Base-by-base conservation (phyloP, 2,329 filamentous ascomycete species). In the Ilyonectria robusta region DNA sequence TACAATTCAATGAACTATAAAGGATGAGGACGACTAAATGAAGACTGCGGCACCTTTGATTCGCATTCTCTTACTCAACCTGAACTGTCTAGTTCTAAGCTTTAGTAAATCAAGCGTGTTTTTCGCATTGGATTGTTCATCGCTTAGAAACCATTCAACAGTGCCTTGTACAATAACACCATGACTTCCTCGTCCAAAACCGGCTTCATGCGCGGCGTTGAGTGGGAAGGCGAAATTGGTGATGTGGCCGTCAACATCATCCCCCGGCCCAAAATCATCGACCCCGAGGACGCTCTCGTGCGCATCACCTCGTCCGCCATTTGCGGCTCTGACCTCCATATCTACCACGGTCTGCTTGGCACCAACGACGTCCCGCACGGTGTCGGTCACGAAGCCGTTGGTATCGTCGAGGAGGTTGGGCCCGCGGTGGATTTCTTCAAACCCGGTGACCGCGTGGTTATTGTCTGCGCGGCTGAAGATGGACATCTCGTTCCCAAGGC, bases 271-370 rank as follows among this genome's bases (percentile, higher is more conserved):
- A 47, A 37, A 13, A 48, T 59, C 19, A 40, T 6, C 2, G 31
- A 17, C 15, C 56, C 56, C 19, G 56, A 59, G 9, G 56, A 59
- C 23, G 56, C 56, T 1, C 31, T 50, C 19, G 44, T 59, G n/a
- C 29, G 56, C 13, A 59, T 59, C 42, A 59, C 57, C 7, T 50
- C 46, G 1, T 59, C 46, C 17, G 46, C 57, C 4, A 59, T 59
- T 21, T 59, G 57, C 13, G 57, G 46, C 21, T 59, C 57, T 2
- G 57, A 59, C 10, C 57, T 59, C 40, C 57, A 59, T 11, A 31
- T 59, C 17, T 59, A 59, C 23, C 57, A 59, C 23, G 57, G 57
- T 1, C 33, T 50, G 1, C 13, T 50, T 1, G 57, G 57, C 37
- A 6, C 11, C 13, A 13, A 10, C 8, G 44, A 59, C 7, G 33